phyloP scores from a whole-genome alignment of 2,329 filamentous ascomycete species.

The Pseudogymnoascus sp. region DNA sequence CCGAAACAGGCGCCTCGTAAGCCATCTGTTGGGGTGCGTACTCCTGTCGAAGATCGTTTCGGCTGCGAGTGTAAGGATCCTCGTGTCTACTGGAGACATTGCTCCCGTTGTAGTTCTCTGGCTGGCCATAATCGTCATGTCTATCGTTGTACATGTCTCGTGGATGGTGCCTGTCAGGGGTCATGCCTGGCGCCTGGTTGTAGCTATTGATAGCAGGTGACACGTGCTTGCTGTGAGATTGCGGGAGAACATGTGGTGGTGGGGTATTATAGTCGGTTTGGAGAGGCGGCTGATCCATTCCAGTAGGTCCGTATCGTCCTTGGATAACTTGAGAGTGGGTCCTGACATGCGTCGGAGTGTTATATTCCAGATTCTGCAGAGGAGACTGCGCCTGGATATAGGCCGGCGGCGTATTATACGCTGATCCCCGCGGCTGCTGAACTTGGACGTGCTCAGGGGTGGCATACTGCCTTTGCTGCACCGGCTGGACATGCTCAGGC shows the following conservation, averaged over 20 bases:
- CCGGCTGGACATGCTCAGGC: conserved; percentile 12
- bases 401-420: conserved; percentile 35
- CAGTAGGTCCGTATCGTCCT: neutral
- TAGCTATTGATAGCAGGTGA: neutral
- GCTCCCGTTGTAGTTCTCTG: neutral
- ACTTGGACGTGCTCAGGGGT: conserved; percentile 39
- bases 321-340: neutral
- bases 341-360: conserved; percentile 15
- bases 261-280: neutral
- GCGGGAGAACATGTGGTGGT: conserved; percentile 13
- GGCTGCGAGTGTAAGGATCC: neutral
- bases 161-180: neutral
- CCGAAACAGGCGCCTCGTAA: conserved; percentile 24
- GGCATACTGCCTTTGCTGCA: conserved; percentile 24
- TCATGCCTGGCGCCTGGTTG: neutral
- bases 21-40: conserved; percentile 20
- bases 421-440: conserved; percentile 26
- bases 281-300: neutral
- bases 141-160: neutral
- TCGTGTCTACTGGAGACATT: neutral
- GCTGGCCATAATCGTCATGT: neutral
- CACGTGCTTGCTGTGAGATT: conserved; percentile 13
- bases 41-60: conserved; percentile 16
- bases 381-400: conserved; percentile 46
- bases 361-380: conserved; percentile 41